Percentiles rank a stretch among this genome's conserved stretches.
These are phyloP conservation scores for Alternaria gansuensis DNA, from an alignment of 2,329 filamentous ascomycete genomes.

Conservation along the genomic window DNA sequence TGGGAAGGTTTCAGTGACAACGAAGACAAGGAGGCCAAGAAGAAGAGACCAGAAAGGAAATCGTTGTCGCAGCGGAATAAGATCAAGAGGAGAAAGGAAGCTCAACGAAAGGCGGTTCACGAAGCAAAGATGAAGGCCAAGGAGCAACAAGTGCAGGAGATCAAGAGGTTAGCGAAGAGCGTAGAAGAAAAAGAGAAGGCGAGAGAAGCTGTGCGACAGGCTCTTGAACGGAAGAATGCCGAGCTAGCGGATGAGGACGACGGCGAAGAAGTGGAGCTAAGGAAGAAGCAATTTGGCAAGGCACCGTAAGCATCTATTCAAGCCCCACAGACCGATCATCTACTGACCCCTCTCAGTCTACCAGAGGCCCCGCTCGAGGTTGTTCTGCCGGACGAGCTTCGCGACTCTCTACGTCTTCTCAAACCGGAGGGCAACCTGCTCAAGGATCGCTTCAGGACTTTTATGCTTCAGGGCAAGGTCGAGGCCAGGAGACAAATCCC, in stretches of 20 bases:
- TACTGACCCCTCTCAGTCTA: conserved; percentile 58
- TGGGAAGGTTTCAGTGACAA: conserved; percentile 65
- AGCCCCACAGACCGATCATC: no score
- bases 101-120: conserved; percentile 78
- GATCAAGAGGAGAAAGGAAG: conserved; percentile 86
- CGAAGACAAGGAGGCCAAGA: conserved; percentile 67
- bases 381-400: conserved; percentile 60
- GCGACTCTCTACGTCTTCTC: conserved; percentile 60
- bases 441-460: conserved; percentile 87
- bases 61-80: conserved; percentile 87
- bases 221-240: conserved; percentile 39
- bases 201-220: conserved; percentile 39
- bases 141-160: conserved; percentile 73
- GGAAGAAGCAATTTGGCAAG: conserved; percentile 75
- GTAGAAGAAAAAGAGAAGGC: conserved; percentile 67
- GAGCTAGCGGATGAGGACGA: conserved; percentile 44
- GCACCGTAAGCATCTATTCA: conserved; percentile 57
- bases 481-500: conserved; percentile 81
- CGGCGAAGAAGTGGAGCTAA: conserved; percentile 60
- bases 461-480: conserved; percentile 88
- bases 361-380: conserved; percentile 70
- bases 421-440: conserved; percentile 97
- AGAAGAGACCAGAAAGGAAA: conserved; percentile 84
- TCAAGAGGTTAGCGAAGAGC: conserved; percentile 74
- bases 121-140: conserved; percentile 77